These are phyloP conservation scores for Myxozyma geophila DNA, from an alignment of 805 yeast genomes.

Conservation along the genomic window DNA sequence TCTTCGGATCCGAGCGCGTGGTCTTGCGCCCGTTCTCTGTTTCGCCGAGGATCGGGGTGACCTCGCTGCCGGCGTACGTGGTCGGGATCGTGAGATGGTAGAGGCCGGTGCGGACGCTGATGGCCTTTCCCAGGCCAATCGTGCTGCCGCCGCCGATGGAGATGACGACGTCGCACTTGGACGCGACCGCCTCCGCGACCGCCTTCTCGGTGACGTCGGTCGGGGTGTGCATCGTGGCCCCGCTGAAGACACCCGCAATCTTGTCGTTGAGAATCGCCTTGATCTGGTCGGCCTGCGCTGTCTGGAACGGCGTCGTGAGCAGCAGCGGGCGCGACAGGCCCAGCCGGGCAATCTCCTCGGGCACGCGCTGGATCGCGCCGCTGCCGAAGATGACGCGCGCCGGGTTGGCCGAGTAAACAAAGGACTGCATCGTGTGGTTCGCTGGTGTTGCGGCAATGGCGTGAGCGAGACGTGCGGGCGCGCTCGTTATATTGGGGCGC, in stretches of 20 bases:
- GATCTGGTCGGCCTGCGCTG: background rate
- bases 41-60: background rate
- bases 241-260: background rate
- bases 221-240: background rate
- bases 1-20: background rate
- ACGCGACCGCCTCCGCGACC: background rate
- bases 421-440: background rate
- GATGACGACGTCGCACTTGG: background rate
- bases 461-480: no score
- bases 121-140: background rate
- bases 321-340: background rate
- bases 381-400: constrained; percentile 2
- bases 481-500: no score
- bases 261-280: background rate
- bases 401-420: background rate
- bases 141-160: constrained; percentile 1
- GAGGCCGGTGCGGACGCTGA: background rate
- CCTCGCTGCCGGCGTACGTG: background rate
- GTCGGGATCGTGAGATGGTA: constrained; percentile 1
- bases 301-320: background rate
- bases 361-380: background rate
- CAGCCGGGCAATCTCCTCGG: background rate
- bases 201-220: background rate
- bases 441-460: background rate
- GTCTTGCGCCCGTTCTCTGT: background rate